Base-by-base conservation (phyloP, 108 stramenopile genomes). In the Nitzschia sp. region DNA sequence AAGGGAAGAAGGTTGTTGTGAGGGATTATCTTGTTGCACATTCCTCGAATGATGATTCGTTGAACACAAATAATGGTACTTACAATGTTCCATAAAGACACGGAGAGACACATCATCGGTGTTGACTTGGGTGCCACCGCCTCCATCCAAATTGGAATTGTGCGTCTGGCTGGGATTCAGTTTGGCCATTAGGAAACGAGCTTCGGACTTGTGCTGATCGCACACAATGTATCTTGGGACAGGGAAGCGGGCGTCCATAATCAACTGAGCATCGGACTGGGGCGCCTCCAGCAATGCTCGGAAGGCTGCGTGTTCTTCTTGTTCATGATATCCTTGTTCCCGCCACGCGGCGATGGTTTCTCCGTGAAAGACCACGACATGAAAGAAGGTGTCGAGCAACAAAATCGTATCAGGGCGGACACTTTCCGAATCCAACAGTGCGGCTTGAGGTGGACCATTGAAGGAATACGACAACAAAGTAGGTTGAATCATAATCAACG, bases 291-390 rank as follows among this genome's bases (percentile, higher is more conserved):
- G 68, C 70, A 99, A 80, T 54, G 83, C 58, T 29, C 92, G 79
- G 73, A 97, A 99, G 45, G 93, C 95, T 13, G 82, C 96, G 68
- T 99, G 98, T 66, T 99, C 98, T 35, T 97, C 96, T 55, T 89
- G 91, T 71, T 99, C 94, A 61, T 99, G 98, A 72, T 97, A 98
- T 26, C 96, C 92, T 52, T 94, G 88, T 69, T 98, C 97, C 45
- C 97, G 85, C 99, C 99, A 99, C 1, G 98, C 96, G 15, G 96
- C 99, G 60, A 98, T 94, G 3, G 99, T 99, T 79, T 98, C 98
- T 29, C 99, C 99, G 71, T 98, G 99, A 71, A 98, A 99, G 21
- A 99, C 97, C 35, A 99, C 97, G 15, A 99, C 99, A 63, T 98
- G 98, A 82, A 99, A 99, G 89, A 99, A 99, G 1, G 98, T 98